These are phyloP conservation scores for Colletotrichum graminicola DNA, from an alignment of 2,329 filamentous ascomycete genomes.

Conservation along the genomic window DNA sequence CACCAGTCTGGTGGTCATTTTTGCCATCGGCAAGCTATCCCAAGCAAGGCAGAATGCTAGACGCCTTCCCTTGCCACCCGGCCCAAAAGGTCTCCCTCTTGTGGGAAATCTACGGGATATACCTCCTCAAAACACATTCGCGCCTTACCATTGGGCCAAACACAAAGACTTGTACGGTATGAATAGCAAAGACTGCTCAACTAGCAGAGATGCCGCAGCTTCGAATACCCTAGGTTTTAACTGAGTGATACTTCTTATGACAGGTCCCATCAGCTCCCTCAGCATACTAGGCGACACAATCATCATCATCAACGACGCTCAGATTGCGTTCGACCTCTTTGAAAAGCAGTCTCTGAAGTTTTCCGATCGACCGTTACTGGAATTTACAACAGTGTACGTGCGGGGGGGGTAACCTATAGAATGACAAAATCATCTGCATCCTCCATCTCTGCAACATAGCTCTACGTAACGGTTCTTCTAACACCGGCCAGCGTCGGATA, in stretches of 20 bases:
- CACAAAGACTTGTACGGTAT: background rate
- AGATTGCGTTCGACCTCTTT: background rate
- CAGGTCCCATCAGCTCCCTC: background rate
- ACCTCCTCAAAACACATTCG: background rate
- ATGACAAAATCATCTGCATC: rapidly evolving
- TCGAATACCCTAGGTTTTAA: background rate
- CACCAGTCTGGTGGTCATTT: background rate
- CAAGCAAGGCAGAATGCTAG: background rate
- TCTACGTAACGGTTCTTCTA: background rate
- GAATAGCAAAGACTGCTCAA: background rate
- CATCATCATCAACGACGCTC: background rate
- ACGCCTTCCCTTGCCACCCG: background rate
- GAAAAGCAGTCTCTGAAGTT: background rate
- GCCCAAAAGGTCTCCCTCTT: background rate
- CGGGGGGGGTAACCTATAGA: background rate
- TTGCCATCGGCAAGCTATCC: background rate
- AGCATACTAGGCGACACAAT: background rate
- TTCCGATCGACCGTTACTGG: background rate
- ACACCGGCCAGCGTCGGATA: background rate
- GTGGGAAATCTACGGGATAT: background rate
- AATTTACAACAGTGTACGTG: background rate
- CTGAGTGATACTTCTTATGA: background rate
- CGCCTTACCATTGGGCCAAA: background rate
- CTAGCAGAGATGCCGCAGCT: background rate
- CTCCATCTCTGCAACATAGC: no score